phyloP scores from a whole-genome alignment of 192 early-diverging fungal genomes.

The Physocladia obscura region DNA sequence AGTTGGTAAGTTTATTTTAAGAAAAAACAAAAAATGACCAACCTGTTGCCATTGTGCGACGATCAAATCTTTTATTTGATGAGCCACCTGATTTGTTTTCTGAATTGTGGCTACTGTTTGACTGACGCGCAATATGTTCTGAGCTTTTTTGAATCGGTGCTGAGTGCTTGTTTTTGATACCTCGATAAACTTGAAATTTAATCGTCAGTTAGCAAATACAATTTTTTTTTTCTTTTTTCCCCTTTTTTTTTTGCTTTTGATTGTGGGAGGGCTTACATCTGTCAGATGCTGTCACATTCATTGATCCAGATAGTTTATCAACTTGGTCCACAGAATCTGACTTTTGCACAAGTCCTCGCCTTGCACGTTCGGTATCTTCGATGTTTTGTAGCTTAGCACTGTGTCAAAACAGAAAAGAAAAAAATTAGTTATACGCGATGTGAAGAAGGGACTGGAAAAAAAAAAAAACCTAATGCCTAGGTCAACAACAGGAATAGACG shows the following conservation, averaged over 20 bases:
- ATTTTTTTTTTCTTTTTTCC: too few relatives aligned
- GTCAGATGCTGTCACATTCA: constrained; percentile 38
- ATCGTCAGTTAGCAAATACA: constrained; percentile 24
- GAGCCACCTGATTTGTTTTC: constrained; percentile 14
- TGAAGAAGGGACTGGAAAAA: background rate
- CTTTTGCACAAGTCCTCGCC: constrained; percentile 56
- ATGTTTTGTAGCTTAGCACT: constrained; percentile 67
- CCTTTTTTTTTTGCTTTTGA: constrained; percentile 15
- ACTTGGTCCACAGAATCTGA: background rate
- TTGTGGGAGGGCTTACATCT: constrained; percentile 38
- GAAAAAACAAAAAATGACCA: background rate
- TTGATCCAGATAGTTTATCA: constrained; percentile 14
- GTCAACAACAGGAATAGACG: constrained; percentile 89
- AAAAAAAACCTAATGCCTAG: constrained; percentile 73
- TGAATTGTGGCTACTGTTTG: background rate
- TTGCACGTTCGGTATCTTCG: constrained; percentile 76
- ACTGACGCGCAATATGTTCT: too few relatives aligned
- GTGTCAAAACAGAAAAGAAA: constrained; percentile 40
- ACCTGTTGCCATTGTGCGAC: constrained; percentile 73
- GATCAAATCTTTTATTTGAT: constrained; percentile 41
- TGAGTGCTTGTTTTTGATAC: background rate
- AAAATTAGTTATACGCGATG: background rate
- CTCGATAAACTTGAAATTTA: constrained; percentile 10
- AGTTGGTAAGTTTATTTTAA: background rate
- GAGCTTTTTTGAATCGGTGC: constrained; percentile 2